phyloP scores from a whole-genome alignment of 495 filamentous ascomycete genomes.

The Xylaria curta region DNA sequence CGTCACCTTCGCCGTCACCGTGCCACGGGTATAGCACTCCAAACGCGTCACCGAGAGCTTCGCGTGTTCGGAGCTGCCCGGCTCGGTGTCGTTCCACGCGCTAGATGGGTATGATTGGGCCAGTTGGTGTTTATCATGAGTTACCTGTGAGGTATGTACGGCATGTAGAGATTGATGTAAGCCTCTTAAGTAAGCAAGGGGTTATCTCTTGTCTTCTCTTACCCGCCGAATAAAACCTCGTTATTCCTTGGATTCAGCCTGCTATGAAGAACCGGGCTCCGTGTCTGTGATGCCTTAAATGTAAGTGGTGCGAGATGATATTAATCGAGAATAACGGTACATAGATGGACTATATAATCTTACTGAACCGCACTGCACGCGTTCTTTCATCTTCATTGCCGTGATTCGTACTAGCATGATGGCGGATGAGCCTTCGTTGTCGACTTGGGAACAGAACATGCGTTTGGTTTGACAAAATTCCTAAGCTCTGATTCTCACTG shows the following conservation, averaged over 20 bases:
- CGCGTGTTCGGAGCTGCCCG: slow-evolving; percentile 25
- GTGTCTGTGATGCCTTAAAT: too few species aligned
- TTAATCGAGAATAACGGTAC: not conserved
- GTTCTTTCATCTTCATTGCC: not conserved
- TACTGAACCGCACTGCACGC: not conserved
- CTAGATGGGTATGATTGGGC: not conserved
- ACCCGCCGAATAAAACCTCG: slow-evolving; percentile 36
- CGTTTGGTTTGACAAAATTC: not conserved
- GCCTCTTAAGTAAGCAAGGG: not conserved
- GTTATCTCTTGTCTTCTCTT: not conserved
- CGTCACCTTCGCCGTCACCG: slow-evolving; percentile 32
- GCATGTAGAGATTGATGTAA: not conserved
- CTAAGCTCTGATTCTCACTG: too few species aligned
- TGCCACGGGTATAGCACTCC: slow-evolving; percentile 35
- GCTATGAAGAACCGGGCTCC: not conserved
- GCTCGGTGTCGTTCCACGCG: slow-evolving; percentile 18
- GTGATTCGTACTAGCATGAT: not conserved
- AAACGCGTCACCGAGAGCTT: slow-evolving; percentile 32
- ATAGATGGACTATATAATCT: not conserved
- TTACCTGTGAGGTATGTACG: not conserved
- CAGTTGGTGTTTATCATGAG: not conserved
- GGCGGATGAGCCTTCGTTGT: not conserved
- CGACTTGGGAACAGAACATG: too few species aligned
- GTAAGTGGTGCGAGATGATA: too few species aligned
- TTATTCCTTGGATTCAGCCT: slow-evolving; percentile 13